A percentile compares a stretch with the other conserved stretches of the same genome.
phyloP scores from a whole-genome alignment of 2,329 filamentous ascomycete genomes.

The Trichoderma asperellum region DNA sequence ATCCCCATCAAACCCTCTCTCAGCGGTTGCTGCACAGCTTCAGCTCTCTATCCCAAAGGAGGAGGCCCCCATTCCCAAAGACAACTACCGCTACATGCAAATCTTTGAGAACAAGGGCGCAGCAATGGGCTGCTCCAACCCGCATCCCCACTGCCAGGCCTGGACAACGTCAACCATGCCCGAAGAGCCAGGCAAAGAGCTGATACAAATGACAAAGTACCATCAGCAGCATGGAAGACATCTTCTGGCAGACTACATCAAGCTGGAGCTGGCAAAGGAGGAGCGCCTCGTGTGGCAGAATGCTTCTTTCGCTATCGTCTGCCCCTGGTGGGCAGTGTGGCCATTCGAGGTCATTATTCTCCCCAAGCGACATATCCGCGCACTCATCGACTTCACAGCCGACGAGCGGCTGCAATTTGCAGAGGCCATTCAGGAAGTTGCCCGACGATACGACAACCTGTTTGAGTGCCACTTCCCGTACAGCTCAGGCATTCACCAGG shows the following conservation, averaged over 20 bases:
- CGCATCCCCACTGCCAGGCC: conserved; percentile 94
- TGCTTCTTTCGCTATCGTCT: conserved; percentile 79
- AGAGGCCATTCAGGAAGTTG: conserved; percentile 84
- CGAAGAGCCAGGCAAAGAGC: conserved; percentile 82
- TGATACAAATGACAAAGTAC: conserved; percentile 79
- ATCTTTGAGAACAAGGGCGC: conserved; percentile 99
- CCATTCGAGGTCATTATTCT: conserved; percentile 94
- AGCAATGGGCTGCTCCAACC: conserved; percentile 98
- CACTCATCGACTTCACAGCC: conserved; percentile 77
- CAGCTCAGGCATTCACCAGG: conserved; percentile 95
- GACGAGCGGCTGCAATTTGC: conserved; percentile 75
- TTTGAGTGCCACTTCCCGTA: conserved; percentile 98
- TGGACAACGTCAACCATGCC: conserved; percentile 93
- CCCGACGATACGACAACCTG: conserved; percentile 91
- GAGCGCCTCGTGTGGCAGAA: conserved; percentile 92
- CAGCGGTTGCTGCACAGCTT: conserved; percentile 44
- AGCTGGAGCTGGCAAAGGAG: conserved; percentile 77
- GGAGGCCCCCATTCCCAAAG: conserved; percentile 55
- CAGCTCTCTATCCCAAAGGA: conserved; percentile 46
- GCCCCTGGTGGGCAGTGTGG: conserved; percentile 98
- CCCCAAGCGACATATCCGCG: conserved; percentile 80
- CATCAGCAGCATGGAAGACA: conserved; percentile 72
- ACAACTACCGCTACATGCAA: conserved; percentile 95
- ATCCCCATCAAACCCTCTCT: conserved; percentile 70
- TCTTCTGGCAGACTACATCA: conserved; percentile 83